Conservation (phyloP, 2,329 filamentous ascomycete genomes). For the Pleoardoris graminearum region DNA sequence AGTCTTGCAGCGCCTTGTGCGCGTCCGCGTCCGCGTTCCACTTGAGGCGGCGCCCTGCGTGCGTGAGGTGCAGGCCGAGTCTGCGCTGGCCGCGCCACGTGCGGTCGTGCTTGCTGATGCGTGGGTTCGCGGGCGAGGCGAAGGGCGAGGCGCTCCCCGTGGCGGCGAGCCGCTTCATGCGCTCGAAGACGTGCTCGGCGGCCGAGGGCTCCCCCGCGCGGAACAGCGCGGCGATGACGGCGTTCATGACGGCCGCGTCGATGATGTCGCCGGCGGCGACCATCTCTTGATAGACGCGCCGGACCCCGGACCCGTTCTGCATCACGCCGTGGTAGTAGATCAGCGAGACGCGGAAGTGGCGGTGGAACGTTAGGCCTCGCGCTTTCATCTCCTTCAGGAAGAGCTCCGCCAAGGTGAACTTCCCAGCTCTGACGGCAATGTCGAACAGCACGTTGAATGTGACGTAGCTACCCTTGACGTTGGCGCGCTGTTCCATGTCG, state of each 20-base stretch:
- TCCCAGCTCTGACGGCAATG: conserved; percentile 80
- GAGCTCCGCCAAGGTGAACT: conserved; percentile 81
- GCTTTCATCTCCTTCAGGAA: conserved; percentile 78
- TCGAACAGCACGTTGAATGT: conserved; percentile 95
- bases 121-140: neutral
- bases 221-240: conserved; percentile 78
- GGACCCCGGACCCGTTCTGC: conserved; percentile 72
- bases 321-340: conserved; percentile 83
- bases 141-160: conserved; percentile 27
- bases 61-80: conserved; percentile 54
- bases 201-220: conserved; percentile 73
- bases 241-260: conserved; percentile 84
- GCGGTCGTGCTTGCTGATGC: conserved; percentile 28
- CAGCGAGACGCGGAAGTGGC: conserved; percentile 78
- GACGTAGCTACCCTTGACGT: conserved; percentile 68
- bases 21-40: conserved; percentile 53
- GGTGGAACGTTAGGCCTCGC: conserved; percentile 70
- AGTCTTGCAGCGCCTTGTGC: conserved; percentile 66
- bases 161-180: conserved; percentile 72
- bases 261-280: conserved; percentile 86
- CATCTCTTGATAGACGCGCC: conserved; percentile 78
- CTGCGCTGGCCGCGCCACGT: conserved; percentile 49
- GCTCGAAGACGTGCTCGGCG: conserved; percentile 78
- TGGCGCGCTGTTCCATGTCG: conserved; percentile 79
- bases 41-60: conserved; percentile 48